These are phyloP conservation scores for Polymyxa betae DNA, from an alignment of 208 protist species.

Conservation along the genomic window DNA sequence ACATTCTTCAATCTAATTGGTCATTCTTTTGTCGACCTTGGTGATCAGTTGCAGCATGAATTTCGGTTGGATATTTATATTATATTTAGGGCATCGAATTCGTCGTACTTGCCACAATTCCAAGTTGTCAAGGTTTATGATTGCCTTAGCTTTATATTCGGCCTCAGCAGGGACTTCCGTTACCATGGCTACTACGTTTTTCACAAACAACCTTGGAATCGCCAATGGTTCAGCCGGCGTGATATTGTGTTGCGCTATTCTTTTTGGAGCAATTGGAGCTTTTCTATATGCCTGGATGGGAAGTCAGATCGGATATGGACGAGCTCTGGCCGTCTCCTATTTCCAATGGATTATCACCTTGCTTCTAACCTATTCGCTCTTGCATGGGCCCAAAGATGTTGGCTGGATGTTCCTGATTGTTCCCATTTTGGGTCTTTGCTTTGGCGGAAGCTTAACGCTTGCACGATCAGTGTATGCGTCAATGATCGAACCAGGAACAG, in stretches of 20 bases:
- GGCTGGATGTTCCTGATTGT: constrained; percentile 27
- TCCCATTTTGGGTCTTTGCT: neutral
- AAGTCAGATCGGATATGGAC: neutral
- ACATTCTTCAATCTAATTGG: neutral
- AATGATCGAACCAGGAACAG: neutral
- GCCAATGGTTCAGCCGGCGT: neutral
- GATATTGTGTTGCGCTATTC: neutral
- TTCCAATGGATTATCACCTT: constrained; percentile 22
- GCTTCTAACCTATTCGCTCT: neutral
- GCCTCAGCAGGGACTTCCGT: neutral
- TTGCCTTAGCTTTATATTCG: constrained; percentile 22
- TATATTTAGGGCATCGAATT: neutral
- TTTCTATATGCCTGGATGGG: neutral
- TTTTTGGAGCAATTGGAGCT: neutral
- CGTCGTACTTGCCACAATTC: neutral
- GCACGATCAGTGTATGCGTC: constrained; percentile 20
- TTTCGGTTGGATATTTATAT: neutral
- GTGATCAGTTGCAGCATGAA: neutral
- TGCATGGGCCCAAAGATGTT: neutral
- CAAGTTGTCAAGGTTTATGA: neutral
- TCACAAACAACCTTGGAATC: neutral
- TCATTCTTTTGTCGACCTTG: neutral
- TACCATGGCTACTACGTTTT: constrained; percentile 38
- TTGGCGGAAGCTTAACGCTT: constrained; percentile 10
- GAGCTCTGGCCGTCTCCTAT: constrained; percentile 28